These are phyloP conservation scores for Hydrangea macrophylla DNA, from an alignment of 148 eudicot species.

Conservation along the genomic window DNA sequence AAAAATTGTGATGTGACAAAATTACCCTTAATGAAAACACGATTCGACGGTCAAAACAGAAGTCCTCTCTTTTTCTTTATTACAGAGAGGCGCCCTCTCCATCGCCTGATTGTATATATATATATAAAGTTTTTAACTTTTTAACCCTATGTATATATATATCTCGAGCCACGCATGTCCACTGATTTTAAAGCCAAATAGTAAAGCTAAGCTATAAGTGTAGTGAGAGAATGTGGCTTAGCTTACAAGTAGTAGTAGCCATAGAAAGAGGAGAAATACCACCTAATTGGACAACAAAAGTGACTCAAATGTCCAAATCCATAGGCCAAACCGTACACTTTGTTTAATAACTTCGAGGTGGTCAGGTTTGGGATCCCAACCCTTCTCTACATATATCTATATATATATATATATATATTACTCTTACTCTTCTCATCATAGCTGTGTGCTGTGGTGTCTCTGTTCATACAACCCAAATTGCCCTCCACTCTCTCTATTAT, in stretches of 20 bases:
- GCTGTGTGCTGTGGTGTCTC: neutral
- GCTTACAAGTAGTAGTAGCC: neutral
- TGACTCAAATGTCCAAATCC: conserved; percentile 20
- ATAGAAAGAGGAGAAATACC: conserved; percentile 29
- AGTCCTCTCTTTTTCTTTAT: no score
- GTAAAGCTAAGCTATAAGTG: neutral
- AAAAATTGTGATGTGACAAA: no score
- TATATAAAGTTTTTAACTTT: no score
- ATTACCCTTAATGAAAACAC: no score
- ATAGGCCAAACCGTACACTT: conserved; percentile 21
- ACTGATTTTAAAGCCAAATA: neutral
- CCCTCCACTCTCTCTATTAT: conserved; percentile 1
- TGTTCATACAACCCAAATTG: conserved; percentile 8
- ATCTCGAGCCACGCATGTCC: conserved; percentile 39
- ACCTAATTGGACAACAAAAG: conserved; percentile 29
- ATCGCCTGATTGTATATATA: no score
- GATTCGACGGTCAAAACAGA: no score
- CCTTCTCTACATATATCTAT: neutral
- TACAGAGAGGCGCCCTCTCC: no score
- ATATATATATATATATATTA: no score
- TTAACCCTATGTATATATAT: no score
- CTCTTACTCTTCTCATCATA: neutral
- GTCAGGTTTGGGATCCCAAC: conserved; percentile 36
- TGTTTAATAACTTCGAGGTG: conserved; percentile 33
- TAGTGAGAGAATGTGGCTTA: conserved; percentile 4